Evolutionary conservation across 1,139 yeast genomes (phyloP).

Genomic region (Candida buenavistaensis): DNA sequence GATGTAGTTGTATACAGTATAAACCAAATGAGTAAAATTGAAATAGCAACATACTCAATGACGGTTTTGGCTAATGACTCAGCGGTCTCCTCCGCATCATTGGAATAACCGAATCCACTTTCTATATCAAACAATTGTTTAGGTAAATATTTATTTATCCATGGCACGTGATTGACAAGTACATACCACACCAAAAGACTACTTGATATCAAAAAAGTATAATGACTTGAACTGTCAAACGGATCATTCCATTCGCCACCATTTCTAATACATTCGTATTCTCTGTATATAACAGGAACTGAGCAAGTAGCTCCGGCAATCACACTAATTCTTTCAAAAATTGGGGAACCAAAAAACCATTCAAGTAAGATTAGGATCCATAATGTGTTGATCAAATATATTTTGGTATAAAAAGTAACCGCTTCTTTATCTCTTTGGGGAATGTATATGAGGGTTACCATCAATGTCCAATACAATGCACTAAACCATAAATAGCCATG

Average conservation of each 20-base stretch:
- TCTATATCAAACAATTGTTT: conserved; percentile 8
- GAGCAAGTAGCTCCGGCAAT: conserved; percentile 45
- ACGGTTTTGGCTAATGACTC: not conserved
- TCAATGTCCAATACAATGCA: conserved; percentile 12
- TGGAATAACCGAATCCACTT: conserved; percentile 1
- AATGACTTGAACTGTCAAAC: conserved; percentile 67
- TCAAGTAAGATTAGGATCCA: conserved; percentile 15
- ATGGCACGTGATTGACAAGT: conserved; percentile 13
- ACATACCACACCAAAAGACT: conserved; percentile 46
- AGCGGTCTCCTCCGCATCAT: not conserved
- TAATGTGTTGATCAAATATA: conserved; percentile 11
- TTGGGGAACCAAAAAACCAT: conserved; percentile 51
- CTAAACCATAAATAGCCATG: conserved; percentile 34
- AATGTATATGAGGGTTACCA: conserved; percentile 4
- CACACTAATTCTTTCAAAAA: conserved; percentile 43
- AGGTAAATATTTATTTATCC: conserved; percentile 13
- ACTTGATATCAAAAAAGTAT: conserved; percentile 51
- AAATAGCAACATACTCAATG: conserved; percentile 11
- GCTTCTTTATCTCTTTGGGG: conserved; percentile 3
- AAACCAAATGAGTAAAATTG: conserved; percentile 36
- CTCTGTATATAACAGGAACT: conserved; percentile 5
- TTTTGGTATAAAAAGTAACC: conserved; percentile 5
- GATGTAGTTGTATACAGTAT: conserved; percentile 53
- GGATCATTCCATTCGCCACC: conserved; percentile 54
- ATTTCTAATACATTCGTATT: conserved; percentile 15